Conservation (phyloP, 2,329 filamentous ascomycete species). For the Ceratocystis diversiconidia region DNA sequence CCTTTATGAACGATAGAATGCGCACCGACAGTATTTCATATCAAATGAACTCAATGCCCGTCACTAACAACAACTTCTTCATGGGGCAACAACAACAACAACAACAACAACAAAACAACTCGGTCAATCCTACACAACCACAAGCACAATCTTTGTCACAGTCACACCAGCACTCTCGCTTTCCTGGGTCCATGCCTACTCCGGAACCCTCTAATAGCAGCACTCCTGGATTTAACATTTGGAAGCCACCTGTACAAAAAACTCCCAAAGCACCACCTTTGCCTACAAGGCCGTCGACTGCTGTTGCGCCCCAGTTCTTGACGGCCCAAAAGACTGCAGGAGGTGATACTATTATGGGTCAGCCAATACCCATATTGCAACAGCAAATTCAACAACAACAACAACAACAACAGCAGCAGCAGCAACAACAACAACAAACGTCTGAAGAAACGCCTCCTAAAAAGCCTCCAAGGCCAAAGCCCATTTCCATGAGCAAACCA, state of each 20-base stretch:
- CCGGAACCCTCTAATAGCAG: not conserved
- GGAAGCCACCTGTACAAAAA: conserved; percentile 28
- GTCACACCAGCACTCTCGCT: not conserved
- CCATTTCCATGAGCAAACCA: not conserved
- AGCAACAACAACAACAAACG: not conserved
- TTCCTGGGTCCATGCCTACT: conserved; percentile 1
- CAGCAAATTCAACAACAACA: conserved; percentile 5
- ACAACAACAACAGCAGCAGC: not conserved
- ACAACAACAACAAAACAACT: conserved; percentile 12
- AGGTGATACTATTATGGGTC: conserved; percentile 5
- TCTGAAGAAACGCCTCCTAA: conserved; percentile 5
- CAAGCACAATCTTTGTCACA: conserved; percentile 10
- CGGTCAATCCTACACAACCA: not conserved
- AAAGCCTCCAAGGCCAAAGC: conserved; percentile 11
- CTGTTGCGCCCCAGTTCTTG: conserved; percentile 19
- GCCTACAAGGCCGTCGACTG: conserved; percentile 17
- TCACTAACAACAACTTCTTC: not conserved
- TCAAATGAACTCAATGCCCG: conserved; percentile 2
- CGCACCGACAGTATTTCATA: conserved; percentile 5
- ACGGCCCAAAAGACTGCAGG: conserved; percentile 17
- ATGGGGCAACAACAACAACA: conserved; percentile 15
- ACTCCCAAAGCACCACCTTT: conserved; percentile 28
- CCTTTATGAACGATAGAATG: conserved; percentile 3
- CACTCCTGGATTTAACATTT: conserved; percentile 23
- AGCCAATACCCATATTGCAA: conserved; percentile 20